These are phyloP conservation scores for Kwoniella sp. DNA, from an alignment of 768 basidiomycete species.

Conservation along the genomic window DNA sequence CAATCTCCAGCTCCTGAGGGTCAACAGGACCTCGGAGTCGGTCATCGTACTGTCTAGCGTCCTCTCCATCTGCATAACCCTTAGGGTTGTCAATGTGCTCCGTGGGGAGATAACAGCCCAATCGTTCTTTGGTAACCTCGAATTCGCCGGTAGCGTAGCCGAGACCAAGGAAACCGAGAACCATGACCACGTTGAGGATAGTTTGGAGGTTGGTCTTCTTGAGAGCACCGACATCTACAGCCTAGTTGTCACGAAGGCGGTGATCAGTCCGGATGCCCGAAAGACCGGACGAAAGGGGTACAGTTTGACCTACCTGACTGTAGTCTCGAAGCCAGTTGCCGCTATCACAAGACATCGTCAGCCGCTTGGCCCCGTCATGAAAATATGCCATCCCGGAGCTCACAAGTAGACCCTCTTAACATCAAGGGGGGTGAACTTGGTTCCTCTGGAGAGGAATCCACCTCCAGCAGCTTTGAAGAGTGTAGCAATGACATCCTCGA, in stretches of 20 bases:
- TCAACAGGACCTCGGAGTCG: slow-evolving; percentile 80
- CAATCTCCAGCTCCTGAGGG: slow-evolving; percentile 80
- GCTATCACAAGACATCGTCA: slow-evolving; percentile 30
- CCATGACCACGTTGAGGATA: slow-evolving; percentile 85
- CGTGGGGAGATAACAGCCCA: slow-evolving; percentile 78
- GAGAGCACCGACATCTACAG: slow-evolving; percentile 77
- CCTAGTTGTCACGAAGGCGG: slow-evolving; percentile 57
- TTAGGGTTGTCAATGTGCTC: slow-evolving; percentile 90
- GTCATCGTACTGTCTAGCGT: slow-evolving; percentile 76
- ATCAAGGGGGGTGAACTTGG: slow-evolving; percentile 77
- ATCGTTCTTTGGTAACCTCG: slow-evolving; percentile 80
- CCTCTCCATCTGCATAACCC: slow-evolving; percentile 79
- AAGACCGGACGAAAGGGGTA: not conserved
- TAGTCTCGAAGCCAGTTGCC: slow-evolving; percentile 91
- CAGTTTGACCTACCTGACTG: slow-evolving; percentile 55
- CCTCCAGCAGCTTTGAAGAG: slow-evolving; percentile 65
- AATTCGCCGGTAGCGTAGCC: slow-evolving; percentile 72
- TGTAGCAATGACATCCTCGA: slow-evolving; percentile 65
- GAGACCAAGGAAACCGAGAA: slow-evolving; percentile 72
- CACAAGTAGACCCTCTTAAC: slow-evolving; percentile 70
- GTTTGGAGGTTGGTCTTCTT: slow-evolving; percentile 71
- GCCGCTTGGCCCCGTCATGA: not conserved
- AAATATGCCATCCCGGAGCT: slow-evolving; percentile 10
- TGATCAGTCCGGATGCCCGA: slow-evolving; percentile 63
- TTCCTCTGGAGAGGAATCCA: slow-evolving; percentile 64